Percentiles rank a stretch among this genome's conserved stretches.
These are phyloP conservation scores for Penicilliopsis zonata DNA, from an alignment of 495 filamentous ascomycete species.

Conservation along the genomic window DNA sequence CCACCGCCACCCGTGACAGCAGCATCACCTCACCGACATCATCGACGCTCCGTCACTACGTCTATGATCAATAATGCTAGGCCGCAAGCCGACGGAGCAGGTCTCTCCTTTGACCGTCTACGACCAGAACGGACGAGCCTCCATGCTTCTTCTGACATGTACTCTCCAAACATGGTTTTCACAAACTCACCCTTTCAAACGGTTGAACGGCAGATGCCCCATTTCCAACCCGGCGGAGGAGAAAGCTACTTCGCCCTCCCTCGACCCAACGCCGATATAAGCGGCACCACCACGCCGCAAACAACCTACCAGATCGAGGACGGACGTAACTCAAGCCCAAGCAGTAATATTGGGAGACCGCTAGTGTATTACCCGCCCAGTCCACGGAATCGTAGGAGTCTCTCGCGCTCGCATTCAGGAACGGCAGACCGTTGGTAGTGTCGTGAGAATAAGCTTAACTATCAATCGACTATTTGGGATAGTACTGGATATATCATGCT, in stretches of 20 bases:
- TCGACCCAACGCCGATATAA: slow-evolving; percentile 1
- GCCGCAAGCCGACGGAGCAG: too few species aligned
- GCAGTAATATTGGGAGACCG: slow-evolving; percentile 3
- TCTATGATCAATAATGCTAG: too few species aligned
- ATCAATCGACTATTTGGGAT: neutral
- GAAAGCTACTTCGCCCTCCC: slow-evolving; percentile 20
- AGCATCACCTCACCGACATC: slow-evolving; percentile 13
- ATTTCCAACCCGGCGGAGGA: slow-evolving; percentile 2
- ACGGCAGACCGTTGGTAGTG: too few species aligned
- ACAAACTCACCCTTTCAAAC: too few species aligned
- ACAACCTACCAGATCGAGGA: neutral
- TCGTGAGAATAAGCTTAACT: neutral
- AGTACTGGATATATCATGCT: neutral
- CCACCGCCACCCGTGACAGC: slow-evolving; percentile 1
- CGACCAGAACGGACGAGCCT: too few species aligned
- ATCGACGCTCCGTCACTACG: slow-evolving; percentile 26
- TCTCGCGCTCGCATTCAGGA: slow-evolving; percentile 14
- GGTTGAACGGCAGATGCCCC: slow-evolving; percentile 5
- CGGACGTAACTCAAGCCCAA: neutral
- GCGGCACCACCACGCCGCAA: slow-evolving; percentile 1
- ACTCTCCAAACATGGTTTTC: too few species aligned
- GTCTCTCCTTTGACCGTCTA: too few species aligned
- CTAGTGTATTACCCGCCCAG: slow-evolving; percentile 21
- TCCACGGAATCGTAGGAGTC: slow-evolving; percentile 17
- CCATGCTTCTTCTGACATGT: too few species aligned